These are phyloP conservation scores for Lonicera japonica DNA, from an alignment of 129 eudicot genomes.

Conservation along the genomic window DNA sequence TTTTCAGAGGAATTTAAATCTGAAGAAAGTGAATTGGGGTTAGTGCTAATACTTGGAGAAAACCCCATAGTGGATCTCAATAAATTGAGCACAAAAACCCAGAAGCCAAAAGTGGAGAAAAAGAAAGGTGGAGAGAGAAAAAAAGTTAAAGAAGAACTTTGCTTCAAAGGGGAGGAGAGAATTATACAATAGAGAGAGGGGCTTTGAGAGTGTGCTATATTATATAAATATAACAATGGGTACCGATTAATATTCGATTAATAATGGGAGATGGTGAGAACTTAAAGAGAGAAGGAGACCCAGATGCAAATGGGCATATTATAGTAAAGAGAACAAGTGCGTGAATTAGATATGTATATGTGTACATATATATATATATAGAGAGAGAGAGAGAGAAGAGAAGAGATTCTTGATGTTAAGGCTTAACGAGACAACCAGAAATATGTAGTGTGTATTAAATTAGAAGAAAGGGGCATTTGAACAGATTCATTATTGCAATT, in stretches of 20 bases:
- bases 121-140: constrained; percentile 22
- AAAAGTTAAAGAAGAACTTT: neutral
- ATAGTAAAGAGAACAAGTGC: constrained; percentile 3
- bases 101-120: neutral
- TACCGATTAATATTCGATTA: constrained; percentile 23
- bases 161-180: constrained; percentile 36
- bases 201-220: no score
- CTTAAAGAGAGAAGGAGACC: constrained; percentile 2
- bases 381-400: no score
- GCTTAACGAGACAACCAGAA: no score
- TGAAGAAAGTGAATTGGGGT: no score
- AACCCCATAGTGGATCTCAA: constrained; percentile 58
- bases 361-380: no score
- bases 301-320: neutral
- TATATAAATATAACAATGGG: neutral
- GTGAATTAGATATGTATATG: neutral
- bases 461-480: no score
- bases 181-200: constrained; percentile 3
- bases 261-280: constrained; percentile 31
- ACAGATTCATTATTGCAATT: no score
- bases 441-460: no score
- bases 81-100: constrained; percentile 37
- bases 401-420: no score
- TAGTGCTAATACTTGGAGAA: constrained; percentile 22
- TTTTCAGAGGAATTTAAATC: no score